phyloP scores from a whole-genome alignment of 208 protist species.

The Trypanosoma avium region DNA sequence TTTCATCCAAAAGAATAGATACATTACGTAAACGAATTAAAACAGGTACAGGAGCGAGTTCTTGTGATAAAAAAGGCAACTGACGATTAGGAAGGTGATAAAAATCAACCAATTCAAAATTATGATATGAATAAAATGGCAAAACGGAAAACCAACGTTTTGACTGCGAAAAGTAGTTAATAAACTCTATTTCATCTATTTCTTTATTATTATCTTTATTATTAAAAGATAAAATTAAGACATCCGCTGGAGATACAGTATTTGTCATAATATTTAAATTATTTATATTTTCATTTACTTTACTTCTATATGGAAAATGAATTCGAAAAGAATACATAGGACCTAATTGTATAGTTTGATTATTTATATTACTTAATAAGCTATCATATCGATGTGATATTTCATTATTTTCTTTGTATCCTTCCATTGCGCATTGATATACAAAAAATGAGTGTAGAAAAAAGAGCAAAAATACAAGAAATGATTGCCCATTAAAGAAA shows the following conservation, averaged over 20 bases:
- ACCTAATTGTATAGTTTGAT: background rate
- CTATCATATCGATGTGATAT: background rate
- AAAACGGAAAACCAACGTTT: constrained; percentile 10
- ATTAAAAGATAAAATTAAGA: constrained; percentile 17
- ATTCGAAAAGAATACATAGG: constrained; percentile 24
- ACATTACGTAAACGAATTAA: constrained; percentile 17
- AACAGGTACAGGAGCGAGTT: background rate
- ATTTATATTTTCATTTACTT: background rate
- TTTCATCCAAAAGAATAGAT: constrained; percentile 2
- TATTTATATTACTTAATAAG: background rate
- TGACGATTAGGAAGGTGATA: constrained; percentile 7
- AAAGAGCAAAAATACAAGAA: constrained; percentile 19
- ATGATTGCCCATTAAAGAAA: constrained; percentile 1
- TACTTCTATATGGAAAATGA: constrained; percentile 3
- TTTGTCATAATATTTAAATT: background rate
- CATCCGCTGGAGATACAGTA: constrained; percentile 20
- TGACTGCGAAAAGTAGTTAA: background rate
- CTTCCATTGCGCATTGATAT: constrained; percentile 18
- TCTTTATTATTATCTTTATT: background rate
- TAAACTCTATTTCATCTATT: background rate
- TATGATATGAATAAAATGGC: background rate
- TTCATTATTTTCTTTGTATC: background rate
- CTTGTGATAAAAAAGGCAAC: background rate
- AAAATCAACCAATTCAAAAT: background rate
- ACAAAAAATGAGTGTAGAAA: constrained; percentile 15